Conservation (phyloP, 805 yeast species). For the Diddensiella caesifluorescens region DNA sequence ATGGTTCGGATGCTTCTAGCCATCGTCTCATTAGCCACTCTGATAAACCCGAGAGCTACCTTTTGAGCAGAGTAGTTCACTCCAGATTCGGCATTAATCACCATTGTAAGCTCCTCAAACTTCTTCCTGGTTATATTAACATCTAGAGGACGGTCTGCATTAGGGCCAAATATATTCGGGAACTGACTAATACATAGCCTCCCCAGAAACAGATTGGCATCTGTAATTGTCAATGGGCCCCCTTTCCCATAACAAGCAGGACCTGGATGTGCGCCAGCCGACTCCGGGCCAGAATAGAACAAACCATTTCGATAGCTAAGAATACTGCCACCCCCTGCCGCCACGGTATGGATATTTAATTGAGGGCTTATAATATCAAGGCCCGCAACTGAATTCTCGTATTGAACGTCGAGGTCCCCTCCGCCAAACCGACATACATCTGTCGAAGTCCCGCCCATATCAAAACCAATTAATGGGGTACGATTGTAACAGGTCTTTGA, state of each 20-base stretch:
- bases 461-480: slow-evolving; percentile 71
- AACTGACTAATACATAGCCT: slow-evolving; percentile 65
- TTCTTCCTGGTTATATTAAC: slow-evolving; percentile 42
- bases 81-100: slow-evolving; percentile 47
- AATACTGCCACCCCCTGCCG: slow-evolving; percentile 79
- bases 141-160: slow-evolving; percentile 66
- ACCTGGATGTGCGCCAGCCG: slow-evolving; percentile 84
- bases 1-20: slow-evolving; percentile 77
- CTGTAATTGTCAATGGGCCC: slow-evolving; percentile 80
- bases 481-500: slow-evolving; percentile 67
- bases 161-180: slow-evolving; percentile 78
- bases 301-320: slow-evolving; percentile 62
- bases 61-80: slow-evolving; percentile 48
- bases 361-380: slow-evolving; percentile 79
- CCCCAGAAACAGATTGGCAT: slow-evolving; percentile 71
- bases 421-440: slow-evolving; percentile 74
- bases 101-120: slow-evolving; percentile 48
- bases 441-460: slow-evolving; percentile 88
- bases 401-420: slow-evolving; percentile 60
- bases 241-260: slow-evolving; percentile 82
- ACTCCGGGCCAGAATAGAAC: slow-evolving; percentile 78
- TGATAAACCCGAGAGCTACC: slow-evolving; percentile 73
- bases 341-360: slow-evolving; percentile 71
- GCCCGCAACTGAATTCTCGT: slow-evolving; percentile 77
- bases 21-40: slow-evolving; percentile 83